Conservation (phyloP, 345 rosid genomes). For the Aurinia saxatilis region DNA sequence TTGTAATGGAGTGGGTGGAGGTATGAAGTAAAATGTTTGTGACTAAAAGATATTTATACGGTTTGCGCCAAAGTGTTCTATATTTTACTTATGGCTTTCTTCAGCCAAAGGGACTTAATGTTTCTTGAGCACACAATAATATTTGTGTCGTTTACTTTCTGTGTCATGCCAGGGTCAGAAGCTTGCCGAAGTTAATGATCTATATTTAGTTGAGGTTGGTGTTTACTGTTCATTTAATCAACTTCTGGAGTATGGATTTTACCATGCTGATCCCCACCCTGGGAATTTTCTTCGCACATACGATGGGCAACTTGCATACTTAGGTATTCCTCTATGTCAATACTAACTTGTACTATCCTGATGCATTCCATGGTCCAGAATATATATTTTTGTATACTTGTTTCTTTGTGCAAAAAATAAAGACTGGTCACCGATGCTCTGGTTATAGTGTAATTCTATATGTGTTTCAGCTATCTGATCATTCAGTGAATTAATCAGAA, state of each 20-base stretch:
- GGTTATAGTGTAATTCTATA: background rate
- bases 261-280: conserved; percentile 99
- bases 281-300: conserved; percentile 87
- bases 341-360: background rate
- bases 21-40: conserved; percentile 32
- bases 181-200: conserved; percentile 74
- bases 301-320: conserved; percentile 87
- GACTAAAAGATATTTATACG: background rate
- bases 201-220: conserved; percentile 70
- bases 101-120: background rate
- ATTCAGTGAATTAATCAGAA: conserved; percentile 6
- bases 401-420: background rate
- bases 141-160: conserved; percentile 3
- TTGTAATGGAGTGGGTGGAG: conserved; percentile 97
- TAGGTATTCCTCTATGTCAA: conserved; percentile 45
- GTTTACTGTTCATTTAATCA: conserved; percentile 96
- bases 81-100: conserved; percentile 6
- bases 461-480: background rate
- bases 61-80: background rate
- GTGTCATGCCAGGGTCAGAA: conserved; percentile 57
- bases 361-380: background rate
- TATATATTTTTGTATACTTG: background rate
- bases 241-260: conserved; percentile 87
- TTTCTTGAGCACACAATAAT: background rate
- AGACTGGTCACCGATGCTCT: background rate